These are phyloP conservation scores for Calonectria pteridis DNA, from an alignment of 2,329 filamentous ascomycete species.

Conservation along the genomic window DNA sequence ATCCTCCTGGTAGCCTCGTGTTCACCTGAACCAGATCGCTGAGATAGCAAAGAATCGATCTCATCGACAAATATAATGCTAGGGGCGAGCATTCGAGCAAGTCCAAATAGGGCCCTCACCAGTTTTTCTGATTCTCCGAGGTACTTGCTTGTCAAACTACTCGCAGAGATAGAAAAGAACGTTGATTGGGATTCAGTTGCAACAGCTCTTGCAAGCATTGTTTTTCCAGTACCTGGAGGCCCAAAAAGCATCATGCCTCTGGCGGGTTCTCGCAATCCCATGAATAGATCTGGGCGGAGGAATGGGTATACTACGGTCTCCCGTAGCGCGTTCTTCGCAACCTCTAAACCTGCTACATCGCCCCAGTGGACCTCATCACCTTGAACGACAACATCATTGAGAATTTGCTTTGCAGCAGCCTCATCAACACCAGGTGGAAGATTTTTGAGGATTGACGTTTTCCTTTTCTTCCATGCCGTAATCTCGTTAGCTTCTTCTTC, in stretches of 20 bases:
- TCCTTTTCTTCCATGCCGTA: constrained; percentile 70
- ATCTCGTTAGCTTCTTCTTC: constrained; percentile 54
- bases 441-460: constrained; percentile 77
- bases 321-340: constrained; percentile 91
- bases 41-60: constrained; percentile 92
- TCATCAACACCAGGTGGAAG: constrained; percentile 87
- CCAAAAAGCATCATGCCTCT: constrained; percentile 96
- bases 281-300: constrained; percentile 93
- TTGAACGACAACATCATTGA: constrained; percentile 95
- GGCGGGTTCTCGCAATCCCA: constrained; percentile 93
- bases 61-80: constrained; percentile 99
- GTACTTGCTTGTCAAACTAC: constrained; percentile 94
- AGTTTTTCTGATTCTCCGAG: constrained; percentile 97
- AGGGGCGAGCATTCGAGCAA: constrained; percentile 91
- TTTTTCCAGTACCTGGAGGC: constrained; percentile 97
- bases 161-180: constrained; percentile 97
- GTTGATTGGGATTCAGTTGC: constrained; percentile 95
- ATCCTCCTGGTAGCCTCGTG: constrained; percentile 94
- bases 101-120: constrained; percentile 87
- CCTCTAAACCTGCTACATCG: constrained; percentile 90
- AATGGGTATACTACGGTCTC: constrained; percentile 99
- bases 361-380: constrained; percentile 96
- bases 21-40: constrained; percentile 85
- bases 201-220: constrained; percentile 92
- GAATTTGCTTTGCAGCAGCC: constrained; percentile 86